Percentiles rank a stretch among this genome's conserved stretches.
phyloP scores from a whole-genome alignment of 192 early-diverging fungal genomes.

The Coemansia sp. region DNA sequence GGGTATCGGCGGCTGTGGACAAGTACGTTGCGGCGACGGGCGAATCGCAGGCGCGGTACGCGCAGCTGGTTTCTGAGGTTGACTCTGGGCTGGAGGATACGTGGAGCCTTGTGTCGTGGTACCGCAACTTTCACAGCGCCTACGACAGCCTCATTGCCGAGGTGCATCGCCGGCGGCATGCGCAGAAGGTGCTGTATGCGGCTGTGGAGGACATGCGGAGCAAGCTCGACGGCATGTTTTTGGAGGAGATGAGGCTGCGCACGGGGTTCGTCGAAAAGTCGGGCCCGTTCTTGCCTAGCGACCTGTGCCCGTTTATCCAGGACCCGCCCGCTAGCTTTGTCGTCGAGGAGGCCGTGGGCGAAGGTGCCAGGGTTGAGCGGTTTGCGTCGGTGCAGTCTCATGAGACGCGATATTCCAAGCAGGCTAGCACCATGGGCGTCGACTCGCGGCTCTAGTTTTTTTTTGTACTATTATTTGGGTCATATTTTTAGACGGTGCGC shows the following conservation, averaged over 20 bases:
- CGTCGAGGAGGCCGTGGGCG: conserved; percentile 41
- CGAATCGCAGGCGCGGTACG: conserved; percentile 24
- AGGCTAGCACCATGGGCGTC: conserved; percentile 8
- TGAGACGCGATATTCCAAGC: conserved; percentile 40
- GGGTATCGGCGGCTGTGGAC: conserved; percentile 13
- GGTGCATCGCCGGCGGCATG: conserved; percentile 46
- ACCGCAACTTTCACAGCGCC: conserved; percentile 47
- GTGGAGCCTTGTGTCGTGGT: conserved; percentile 51
- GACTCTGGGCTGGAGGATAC: conserved; percentile 38
- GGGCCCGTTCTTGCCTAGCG: conserved; percentile 48
- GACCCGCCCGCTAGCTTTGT: conserved; percentile 46
- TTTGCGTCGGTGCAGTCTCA: conserved; percentile 49
- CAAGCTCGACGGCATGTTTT: conserved; percentile 29
- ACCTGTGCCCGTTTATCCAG: conserved; percentile 55
- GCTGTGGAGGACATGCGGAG: conserved; percentile 46
- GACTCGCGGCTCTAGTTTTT: conserved; percentile 5
- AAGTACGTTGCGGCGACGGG: conserved; percentile 11
- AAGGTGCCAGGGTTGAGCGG: conserved; percentile 9
- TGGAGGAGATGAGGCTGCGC: conserved; percentile 33
- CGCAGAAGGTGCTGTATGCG: conserved; percentile 29
- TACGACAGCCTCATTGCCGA: conserved; percentile 49
- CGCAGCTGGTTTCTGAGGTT: conserved; percentile 4
- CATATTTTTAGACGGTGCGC: neutral
- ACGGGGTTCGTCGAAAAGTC: conserved; percentile 43
- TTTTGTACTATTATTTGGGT: neutral